Percentiles rank a stretch among this genome's conserved stretches.
These are phyloP conservation scores for Musa beccarii DNA, from an alignment of 176 grass and related monocot species.

Conservation along the genomic window DNA sequence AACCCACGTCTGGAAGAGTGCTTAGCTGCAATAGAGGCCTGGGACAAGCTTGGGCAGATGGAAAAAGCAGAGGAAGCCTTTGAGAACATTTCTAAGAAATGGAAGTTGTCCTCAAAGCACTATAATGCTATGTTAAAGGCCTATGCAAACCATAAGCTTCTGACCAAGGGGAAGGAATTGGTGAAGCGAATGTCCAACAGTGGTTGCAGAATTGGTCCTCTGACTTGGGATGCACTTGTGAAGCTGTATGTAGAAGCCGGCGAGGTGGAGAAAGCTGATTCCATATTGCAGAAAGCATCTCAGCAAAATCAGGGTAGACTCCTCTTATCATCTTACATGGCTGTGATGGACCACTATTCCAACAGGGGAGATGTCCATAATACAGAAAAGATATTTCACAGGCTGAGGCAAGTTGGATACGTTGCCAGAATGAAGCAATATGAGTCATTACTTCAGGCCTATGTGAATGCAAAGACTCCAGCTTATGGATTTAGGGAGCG, in stretches of 20 bases:
- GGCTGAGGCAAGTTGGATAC: slow-evolving; percentile 11
- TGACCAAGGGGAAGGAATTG: slow-evolving; percentile 23
- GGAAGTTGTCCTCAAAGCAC: slow-evolving; percentile 14
- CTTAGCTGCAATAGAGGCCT: slow-evolving; percentile 22
- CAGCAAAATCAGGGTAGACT: background rate
- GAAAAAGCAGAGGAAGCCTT: slow-evolving; percentile 22
- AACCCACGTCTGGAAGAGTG: slow-evolving; percentile 8
- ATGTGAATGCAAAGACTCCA: slow-evolving; percentile 19
- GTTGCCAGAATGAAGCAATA: slow-evolving; percentile 14
- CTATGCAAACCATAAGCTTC: slow-evolving; percentile 19
- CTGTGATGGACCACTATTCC: slow-evolving; percentile 6
- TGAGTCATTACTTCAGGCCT: slow-evolving; percentile 14
- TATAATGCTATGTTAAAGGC: slow-evolving; percentile 18
- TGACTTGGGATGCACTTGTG: slow-evolving; percentile 21
- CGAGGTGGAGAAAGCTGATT: slow-evolving; percentile 23
- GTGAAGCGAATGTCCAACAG: slow-evolving; percentile 15
- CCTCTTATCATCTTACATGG: slow-evolving; percentile 17
- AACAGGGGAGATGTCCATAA: slow-evolving; percentile 23
- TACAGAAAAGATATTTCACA: slow-evolving; percentile 22
- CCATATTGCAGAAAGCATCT: slow-evolving; percentile 12
- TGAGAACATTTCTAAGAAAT: slow-evolving; percentile 7
- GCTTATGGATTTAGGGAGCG: slow-evolving; percentile 29
- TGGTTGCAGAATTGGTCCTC: slow-evolving; percentile 21
- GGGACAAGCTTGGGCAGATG: slow-evolving; percentile 4
- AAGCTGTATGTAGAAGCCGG: slow-evolving; percentile 19